Percentiles rank a stretch among this genome's conserved stretches.
These are phyloP conservation scores for Fusarium clavum DNA, from an alignment of 2,329 filamentous ascomycete species.

Conservation along the genomic window DNA sequence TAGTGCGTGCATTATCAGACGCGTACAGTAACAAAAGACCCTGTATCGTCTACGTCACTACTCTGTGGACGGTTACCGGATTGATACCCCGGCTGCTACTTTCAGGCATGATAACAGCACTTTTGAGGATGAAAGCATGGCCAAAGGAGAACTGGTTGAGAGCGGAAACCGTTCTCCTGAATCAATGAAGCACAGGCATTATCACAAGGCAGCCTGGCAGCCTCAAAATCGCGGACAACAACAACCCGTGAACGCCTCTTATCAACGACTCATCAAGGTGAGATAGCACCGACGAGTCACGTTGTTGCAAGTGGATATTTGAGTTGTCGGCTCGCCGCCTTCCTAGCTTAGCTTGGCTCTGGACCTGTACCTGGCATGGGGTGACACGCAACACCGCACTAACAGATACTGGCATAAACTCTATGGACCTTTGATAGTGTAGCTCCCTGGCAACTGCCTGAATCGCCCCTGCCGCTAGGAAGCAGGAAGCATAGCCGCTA, in stretches of 20 bases:
- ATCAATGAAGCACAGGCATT: neutral
- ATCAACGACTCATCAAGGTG: conserved; percentile 45
- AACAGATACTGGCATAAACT: conserved; percentile 14
- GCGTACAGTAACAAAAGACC: conserved; percentile 16
- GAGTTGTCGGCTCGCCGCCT: conserved; percentile 26
- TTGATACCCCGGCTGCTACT: neutral
- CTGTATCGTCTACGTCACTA: conserved; percentile 34
- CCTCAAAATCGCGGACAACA: neutral
- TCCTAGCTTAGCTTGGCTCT: conserved; percentile 21
- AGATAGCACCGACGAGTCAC: conserved; percentile 39
- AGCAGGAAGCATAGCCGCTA: conserved; percentile 39
- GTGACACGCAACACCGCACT: conserved; percentile 36
- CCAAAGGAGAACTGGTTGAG: neutral
- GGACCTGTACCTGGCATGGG: conserved; percentile 17
- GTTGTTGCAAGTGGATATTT: conserved; percentile 39
- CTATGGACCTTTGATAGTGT: neutral
- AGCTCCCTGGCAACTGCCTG: conserved; percentile 34
- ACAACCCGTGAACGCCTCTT: conserved; percentile 31
- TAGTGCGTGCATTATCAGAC: conserved; percentile 39
- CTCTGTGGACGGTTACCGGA: conserved; percentile 8
- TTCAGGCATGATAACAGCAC: neutral
- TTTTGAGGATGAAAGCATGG: neutral
- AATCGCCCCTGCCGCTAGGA: conserved; percentile 40
- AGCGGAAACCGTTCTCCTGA: neutral
- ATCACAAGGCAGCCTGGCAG: conserved; percentile 5